phyloP scores from a whole-genome alignment of 1,139 yeast genomes.

The Hanseniaspora sp. region DNA sequence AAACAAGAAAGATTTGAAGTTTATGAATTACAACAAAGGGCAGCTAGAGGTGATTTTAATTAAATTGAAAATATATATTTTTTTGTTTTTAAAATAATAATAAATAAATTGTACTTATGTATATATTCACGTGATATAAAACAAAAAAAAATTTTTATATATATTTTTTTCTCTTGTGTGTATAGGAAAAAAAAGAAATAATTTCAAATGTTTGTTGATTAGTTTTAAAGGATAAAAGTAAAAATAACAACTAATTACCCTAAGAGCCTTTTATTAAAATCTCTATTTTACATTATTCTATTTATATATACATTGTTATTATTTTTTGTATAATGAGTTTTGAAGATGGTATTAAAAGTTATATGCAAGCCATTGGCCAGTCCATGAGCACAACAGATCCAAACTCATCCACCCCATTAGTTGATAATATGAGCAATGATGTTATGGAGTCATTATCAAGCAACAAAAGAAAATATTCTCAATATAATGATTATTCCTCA shows the following conservation, averaged over 20 bases:
- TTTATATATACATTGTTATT: neutral
- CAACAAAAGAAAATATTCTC: conserved; percentile 10
- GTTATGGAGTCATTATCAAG: neutral
- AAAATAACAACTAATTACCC: too few species aligned
- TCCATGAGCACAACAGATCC: neutral
- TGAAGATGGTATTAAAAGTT: neutral
- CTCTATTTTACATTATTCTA: too few species aligned
- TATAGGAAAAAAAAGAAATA: too few species aligned
- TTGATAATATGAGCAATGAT: conserved; percentile 12
- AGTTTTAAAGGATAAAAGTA: too few species aligned
- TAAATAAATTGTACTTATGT: too few species aligned
- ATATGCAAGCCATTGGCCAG: neutral
- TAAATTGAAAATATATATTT: conserved; percentile 16
- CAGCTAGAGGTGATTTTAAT: conserved; percentile 30
- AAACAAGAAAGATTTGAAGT: conserved; percentile 40
- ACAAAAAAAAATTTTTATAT: too few species aligned
- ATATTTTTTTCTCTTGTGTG: neutral
- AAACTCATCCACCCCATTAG: neutral
- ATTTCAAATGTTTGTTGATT: too few species aligned
- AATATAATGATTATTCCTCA: conserved; percentile 5
- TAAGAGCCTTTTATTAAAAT: too few species aligned
- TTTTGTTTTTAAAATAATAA: too few species aligned
- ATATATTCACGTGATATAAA: too few species aligned
- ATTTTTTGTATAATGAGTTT: neutral
- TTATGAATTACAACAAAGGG: conserved; percentile 30